Evolutionary conservation across 1,139 yeast genomes (phyloP).

Genomic region (Waltiozyma sp.): DNA sequence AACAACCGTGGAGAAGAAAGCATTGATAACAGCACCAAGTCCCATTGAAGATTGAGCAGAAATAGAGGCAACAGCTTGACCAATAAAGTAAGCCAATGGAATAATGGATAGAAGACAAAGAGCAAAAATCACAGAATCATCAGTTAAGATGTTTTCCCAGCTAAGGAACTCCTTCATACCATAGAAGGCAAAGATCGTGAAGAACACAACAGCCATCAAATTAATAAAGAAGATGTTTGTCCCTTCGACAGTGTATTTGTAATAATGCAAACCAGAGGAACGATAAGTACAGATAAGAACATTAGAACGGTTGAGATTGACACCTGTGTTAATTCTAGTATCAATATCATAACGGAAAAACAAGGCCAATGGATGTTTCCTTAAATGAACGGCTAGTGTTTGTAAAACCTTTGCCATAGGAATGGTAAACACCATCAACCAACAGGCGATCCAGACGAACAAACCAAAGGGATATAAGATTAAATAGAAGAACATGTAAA

Average conservation of each 20-base stretch:
- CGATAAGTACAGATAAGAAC: conserved; percentile 76
- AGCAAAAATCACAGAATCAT: conserved; percentile 48
- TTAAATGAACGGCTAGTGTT: conserved; percentile 63
- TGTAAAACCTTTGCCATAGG: conserved; percentile 80
- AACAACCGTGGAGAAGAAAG: conserved; percentile 91
- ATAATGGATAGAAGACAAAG: conserved; percentile 75
- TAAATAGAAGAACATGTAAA: conserved; percentile 62
- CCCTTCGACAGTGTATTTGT: conserved; percentile 93
- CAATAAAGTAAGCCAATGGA: conserved; percentile 93
- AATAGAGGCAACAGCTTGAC: conserved; percentile 97
- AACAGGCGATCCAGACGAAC: conserved; percentile 48
- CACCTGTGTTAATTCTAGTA: background rate
- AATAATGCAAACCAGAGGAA: conserved; percentile 84
- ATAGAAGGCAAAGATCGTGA: conserved; percentile 74
- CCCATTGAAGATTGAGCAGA: conserved; percentile 99
- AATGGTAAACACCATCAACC: conserved; percentile 81
- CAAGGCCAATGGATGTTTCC: conserved; percentile 85
- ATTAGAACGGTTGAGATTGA: conserved; percentile 25
- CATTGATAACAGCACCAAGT: conserved; percentile 97
- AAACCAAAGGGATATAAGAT: conserved; percentile 59
- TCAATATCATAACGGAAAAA: conserved; percentile 46
- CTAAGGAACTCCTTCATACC: conserved; percentile 43
- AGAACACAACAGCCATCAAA: conserved; percentile 64
- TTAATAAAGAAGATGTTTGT: conserved; percentile 89
- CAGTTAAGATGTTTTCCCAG: conserved; percentile 41